Percentiles rank a stretch among this genome's conserved stretches.
These are phyloP conservation scores for Kodamaea nitidulidarum DNA, from an alignment of 805 yeast species.

Conservation along the genomic window DNA sequence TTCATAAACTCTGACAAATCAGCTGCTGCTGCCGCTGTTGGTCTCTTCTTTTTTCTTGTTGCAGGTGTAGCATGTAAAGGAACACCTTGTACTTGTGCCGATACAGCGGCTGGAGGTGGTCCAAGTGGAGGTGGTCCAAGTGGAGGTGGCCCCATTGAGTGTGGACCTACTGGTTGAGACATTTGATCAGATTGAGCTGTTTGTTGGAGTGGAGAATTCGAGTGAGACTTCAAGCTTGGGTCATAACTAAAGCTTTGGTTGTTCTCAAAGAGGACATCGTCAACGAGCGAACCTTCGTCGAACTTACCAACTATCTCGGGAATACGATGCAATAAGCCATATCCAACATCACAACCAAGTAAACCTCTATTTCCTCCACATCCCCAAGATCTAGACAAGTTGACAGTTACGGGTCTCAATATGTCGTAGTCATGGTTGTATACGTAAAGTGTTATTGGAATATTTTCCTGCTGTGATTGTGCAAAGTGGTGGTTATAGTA, in stretches of 20 bases:
- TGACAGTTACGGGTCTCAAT: slow-evolving; percentile 82
- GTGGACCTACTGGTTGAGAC: slow-evolving; percentile 12
- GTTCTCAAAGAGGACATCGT: slow-evolving; percentile 33
- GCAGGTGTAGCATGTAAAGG: slow-evolving; percentile 18
- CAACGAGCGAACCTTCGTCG: slow-evolving; percentile 29
- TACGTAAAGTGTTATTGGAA: slow-evolving; percentile 49
- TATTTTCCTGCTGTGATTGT: slow-evolving; percentile 28
- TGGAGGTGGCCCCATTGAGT: slow-evolving; percentile 7
- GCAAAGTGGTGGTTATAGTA: slow-evolving; percentile 46
- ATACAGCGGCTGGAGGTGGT: slow-evolving; percentile 10
- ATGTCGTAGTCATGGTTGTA: slow-evolving; percentile 86
- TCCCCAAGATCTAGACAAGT: slow-evolving; percentile 65
- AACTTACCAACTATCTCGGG: slow-evolving; percentile 63
- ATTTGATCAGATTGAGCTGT: neutral
- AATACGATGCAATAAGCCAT: slow-evolving; percentile 82
- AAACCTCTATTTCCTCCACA: slow-evolving; percentile 59
- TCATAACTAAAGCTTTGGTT: slow-evolving; percentile 18
- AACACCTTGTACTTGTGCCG: slow-evolving; percentile 10
- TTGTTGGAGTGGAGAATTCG: slow-evolving; percentile 8
- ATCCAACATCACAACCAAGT: slow-evolving; percentile 92
- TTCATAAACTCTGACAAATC: slow-evolving; percentile 40
- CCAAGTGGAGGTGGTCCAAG: slow-evolving; percentile 8
- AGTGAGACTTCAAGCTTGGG: slow-evolving; percentile 4
- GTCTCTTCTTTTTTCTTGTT: slow-evolving; percentile 27
- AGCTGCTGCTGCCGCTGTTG: slow-evolving; percentile 17